Evolutionary conservation across 2,329 filamentous ascomycete genomes (phyloP), one percentile per base, ranked within the genome.

Genomic region (Neofusicoccum sp.): DNA sequence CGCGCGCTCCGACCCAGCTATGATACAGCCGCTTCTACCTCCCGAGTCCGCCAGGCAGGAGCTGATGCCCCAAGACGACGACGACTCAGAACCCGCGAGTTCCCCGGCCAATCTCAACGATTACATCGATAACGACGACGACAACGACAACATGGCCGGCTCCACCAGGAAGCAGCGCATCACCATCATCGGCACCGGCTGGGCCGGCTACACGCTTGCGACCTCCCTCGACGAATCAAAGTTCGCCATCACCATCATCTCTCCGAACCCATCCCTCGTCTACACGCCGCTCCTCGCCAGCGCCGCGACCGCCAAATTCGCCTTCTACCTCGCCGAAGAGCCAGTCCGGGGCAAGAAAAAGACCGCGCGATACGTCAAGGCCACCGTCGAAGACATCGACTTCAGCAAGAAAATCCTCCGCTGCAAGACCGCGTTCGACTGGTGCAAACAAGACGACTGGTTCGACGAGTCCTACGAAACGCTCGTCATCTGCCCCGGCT

Each of bases 271-370:
- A 6, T 81, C 78, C 3, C 74, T 78, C 34, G 77, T 78, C 52
- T 78, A 81, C 62, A 82, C 79, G 0, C 79, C 80, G 6, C 70
- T 81, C 2, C 74, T 82, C 48, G 64, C 61, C 65, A 66, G 63
- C 39, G 79, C 78, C 22, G 79, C 80, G 6, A 78, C 77, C 48
- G 78, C 77, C 1, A 73, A 80, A 34, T 81, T 80, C 72, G 74
- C 80, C 60, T 79, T 80, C 64, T 73, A 77, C 28, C 73, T 81
- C 1, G 79, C 79, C 22, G 79, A 81, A 66, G 79, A 81, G 66
- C 78, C 79, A 0, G 68, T 81, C 5, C 72, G 78, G 9, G 70
- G 76, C 22, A 71, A 74, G 43, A 67, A 71, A 37, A 68, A 73
- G 6, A 65, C 64, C 2, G 65, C 68, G 3, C 66, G 70, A 41